phyloP scores from a whole-genome alignment of 257 asterid genomes.

The Solanum chiquidenum region DNA sequence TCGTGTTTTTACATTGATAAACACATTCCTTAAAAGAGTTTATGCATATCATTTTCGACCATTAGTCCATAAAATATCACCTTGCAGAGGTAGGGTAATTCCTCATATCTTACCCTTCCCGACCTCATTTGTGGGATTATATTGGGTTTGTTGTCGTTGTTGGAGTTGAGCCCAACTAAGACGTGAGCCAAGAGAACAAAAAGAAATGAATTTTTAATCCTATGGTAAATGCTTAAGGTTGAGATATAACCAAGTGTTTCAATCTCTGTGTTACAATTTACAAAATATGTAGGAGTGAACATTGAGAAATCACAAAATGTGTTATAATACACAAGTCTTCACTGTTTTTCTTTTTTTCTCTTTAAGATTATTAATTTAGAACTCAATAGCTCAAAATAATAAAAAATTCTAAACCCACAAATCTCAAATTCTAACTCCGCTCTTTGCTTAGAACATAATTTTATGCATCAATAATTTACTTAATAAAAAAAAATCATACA shows the following conservation, averaged over 20 bases:
- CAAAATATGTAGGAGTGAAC: not conserved
- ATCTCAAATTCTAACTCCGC: not conserved
- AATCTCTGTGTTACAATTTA: not conserved
- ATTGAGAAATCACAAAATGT: not conserved
- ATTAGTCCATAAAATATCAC: not conserved
- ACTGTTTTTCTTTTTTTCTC: no score
- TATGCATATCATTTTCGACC: not conserved
- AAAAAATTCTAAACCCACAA: not conserved
- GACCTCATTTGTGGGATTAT: not conserved
- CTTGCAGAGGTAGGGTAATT: not conserved
- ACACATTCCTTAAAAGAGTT: not conserved
- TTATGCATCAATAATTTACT: not conserved
- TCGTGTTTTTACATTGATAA: not conserved
- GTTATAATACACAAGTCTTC: not conserved
- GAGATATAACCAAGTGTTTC: not conserved
- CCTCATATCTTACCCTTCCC: not conserved
- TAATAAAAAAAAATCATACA: not conserved
- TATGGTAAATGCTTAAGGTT: not conserved
- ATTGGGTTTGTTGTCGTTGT: not conserved
- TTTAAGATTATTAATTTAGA: no score
- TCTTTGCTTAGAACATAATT: no score
- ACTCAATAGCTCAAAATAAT: no score
- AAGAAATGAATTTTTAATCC: no score
- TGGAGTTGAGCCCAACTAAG: not conserved
- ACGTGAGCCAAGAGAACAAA: not conserved